Base-by-base conservation (phyloP, 2,329 filamentous ascomycete species). In the Cladosporium sp. region DNA sequence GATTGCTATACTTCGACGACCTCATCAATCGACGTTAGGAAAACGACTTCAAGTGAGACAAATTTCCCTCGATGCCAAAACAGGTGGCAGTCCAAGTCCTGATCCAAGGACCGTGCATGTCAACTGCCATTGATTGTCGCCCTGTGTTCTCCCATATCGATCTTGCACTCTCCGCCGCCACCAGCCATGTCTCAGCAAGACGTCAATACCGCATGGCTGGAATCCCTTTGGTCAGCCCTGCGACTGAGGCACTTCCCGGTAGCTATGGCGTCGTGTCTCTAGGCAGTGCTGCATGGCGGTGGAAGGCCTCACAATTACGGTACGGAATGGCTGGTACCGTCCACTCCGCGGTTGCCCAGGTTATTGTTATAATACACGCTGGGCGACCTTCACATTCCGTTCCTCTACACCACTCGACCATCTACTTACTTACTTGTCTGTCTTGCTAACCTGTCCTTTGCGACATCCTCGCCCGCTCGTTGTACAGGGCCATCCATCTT, bases 141-240 rank as follows among this genome's bases (percentile, higher is more conserved):
- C 52, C 52, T 55, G 52, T 40, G 32, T 15, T 55, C 40, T 24
- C 40, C n/a, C 24, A 35, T 17, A 20, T 47, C 37, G 52, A 47
- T 40, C 22, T 47, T 32, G 19, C 20, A 28, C 32, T 28, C 17
- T 28, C 28, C 22, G 13, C 25, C 24, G 8, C 24, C 40, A 25
- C 52, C 52, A 55, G 52, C 51, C 39, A 42, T 47, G 52, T 55
- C 52, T 55, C 52, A 55, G 32, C 13, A 37, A 19, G 6, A 35
- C 32, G 52, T 55, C 40, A 28, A 55, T 55, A 55, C n/a, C 52
- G 52, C 52, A 55, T 55, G 52, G 52, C 52, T 55, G 52, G 52
- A 55, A 20, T 15, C 39, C 25, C 52, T 47, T 45, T 32, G 25
- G 40, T 55, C 52, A 55, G 52, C 52, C 52, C 32, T 47, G 52